A percentile compares a stretch with the other conserved stretches of the same genome.
Evolutionary conservation across 1,139 yeast species (phyloP).

Genomic region (Barnettozyma hawaiiensis): DNA sequence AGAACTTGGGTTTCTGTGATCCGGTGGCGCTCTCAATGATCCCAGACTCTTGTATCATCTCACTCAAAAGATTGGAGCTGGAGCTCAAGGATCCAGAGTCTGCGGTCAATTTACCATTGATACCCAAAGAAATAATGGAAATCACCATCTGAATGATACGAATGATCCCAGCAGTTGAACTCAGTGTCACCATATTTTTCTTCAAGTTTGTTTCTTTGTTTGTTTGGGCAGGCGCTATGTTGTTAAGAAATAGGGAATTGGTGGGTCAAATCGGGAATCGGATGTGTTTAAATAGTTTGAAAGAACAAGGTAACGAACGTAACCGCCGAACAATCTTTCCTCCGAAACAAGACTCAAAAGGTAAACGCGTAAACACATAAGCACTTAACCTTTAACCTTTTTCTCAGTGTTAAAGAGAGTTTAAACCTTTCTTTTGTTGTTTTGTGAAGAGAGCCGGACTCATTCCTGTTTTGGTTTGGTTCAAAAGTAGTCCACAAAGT

Average conservation of each 20-base stretch:
- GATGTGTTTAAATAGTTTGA: not conserved
- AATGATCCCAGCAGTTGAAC: not conserved
- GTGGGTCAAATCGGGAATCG: not conserved
- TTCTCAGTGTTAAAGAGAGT: no score
- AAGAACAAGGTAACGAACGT: no score
- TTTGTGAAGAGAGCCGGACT: no score
- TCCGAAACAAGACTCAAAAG: not conserved
- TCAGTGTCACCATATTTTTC: not conserved
- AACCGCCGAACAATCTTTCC: no score
- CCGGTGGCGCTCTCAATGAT: not conserved
- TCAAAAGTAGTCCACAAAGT: no score
- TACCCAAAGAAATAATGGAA: not conserved
- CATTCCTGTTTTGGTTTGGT: no score
- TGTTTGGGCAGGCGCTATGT: no score
- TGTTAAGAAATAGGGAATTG: not conserved
- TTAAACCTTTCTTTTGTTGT: no score
- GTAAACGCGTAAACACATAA: no score
- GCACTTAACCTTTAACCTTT: no score
- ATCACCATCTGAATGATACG: not conserved
- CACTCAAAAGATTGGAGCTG: not conserved
- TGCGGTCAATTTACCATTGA: conserved; percentile 1
- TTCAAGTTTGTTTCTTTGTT: no score
- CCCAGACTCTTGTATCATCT: not conserved
- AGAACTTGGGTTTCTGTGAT: not conserved
- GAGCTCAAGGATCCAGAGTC: not conserved